These are phyloP conservation scores for Pigoraptor vietnamica DNA, from an alignment of 78 protist species.

Conservation along the genomic window DNA sequence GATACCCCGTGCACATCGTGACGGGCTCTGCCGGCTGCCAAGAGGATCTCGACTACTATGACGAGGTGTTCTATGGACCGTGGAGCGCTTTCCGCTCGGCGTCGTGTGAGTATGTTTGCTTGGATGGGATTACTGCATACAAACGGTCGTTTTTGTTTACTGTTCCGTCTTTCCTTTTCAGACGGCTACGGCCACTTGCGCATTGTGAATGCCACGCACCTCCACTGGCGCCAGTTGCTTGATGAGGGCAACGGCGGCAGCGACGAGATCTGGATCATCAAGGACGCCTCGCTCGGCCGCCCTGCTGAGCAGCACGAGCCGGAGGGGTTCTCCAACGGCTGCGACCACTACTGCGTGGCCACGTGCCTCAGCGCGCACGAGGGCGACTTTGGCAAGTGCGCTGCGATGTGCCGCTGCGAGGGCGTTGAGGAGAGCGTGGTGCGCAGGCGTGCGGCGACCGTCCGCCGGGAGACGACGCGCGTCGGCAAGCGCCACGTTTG, in stretches of 20 bases:
- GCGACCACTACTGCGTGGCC: neutral
- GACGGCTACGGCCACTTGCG: conserved; percentile 6
- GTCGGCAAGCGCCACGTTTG: neutral
- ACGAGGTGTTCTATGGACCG: neutral
- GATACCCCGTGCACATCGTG: neutral
- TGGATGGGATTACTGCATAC: neutral
- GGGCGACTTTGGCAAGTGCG: neutral
- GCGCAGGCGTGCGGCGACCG: neutral
- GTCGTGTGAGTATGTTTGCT: neutral
- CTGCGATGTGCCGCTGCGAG: neutral
- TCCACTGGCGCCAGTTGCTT: conserved; percentile 1
- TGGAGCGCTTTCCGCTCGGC: conserved; percentile 1
- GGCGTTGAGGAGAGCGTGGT: neutral
- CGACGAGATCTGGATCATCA: neutral
- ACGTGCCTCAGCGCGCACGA: neutral
- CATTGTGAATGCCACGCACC: neutral
- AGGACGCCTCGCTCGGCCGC: neutral
- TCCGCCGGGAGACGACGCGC: neutral
- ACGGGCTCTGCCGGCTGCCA: neutral
- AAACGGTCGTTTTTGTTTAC: neutral
- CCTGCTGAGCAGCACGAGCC: neutral
- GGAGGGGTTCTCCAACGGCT: neutral
- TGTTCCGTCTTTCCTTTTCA: neutral
- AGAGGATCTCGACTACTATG: conserved; percentile 9
- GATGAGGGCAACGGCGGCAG: neutral